A percentile compares a stretch with the other conserved stretches of the same genome.
phyloP scores from a whole-genome alignment of 2,329 filamentous ascomycete genomes.

The Scedosporium aurantiacum region DNA sequence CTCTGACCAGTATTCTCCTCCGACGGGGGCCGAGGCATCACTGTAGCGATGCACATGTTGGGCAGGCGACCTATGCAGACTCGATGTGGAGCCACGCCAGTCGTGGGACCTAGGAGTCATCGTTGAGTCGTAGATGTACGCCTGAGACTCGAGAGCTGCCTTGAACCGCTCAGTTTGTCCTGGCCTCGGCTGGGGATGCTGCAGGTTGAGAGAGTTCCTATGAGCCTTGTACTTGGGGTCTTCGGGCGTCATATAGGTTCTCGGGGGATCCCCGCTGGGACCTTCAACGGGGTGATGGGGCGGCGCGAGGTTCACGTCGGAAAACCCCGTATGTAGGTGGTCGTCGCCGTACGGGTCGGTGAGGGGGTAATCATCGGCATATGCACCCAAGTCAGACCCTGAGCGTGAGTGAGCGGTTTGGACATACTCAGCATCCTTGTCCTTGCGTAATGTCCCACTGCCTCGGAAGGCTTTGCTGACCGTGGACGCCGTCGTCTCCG shows the following conservation, averaged over 20 bases:
- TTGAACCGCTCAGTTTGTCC: conserved; percentile 66
- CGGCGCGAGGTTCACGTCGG: conserved; percentile 34
- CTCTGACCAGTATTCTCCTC: conserved; percentile 33
- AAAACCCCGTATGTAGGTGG: conserved; percentile 46
- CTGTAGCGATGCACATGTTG: conserved; percentile 36
- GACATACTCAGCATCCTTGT: conserved; percentile 46
- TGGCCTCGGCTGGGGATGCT: conserved; percentile 67
- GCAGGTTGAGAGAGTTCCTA: conserved; percentile 67
- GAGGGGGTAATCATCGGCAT: conserved; percentile 46
- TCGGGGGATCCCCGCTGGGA: conserved; percentile 25
- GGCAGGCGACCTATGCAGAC: conserved; percentile 40
- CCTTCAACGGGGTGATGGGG: conserved; percentile 14
- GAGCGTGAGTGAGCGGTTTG: conserved; percentile 53
- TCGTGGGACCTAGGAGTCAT: conserved; percentile 50
- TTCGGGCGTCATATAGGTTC: conserved; percentile 42
- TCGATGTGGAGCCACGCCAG: conserved; percentile 51
- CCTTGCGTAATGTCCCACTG: conserved; percentile 39
- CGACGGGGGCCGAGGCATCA: conserved; percentile 16
- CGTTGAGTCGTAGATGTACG: conserved; percentile 53
- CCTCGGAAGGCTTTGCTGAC: conserved; percentile 67
- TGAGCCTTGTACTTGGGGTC: conserved; percentile 76
- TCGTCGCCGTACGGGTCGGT: conserved; percentile 48
- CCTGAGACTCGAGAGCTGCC: conserved; percentile 61
- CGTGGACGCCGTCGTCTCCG: conserved; percentile 86
- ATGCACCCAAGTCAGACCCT: conserved; percentile 60